phyloP scores from a whole-genome alignment of 306 rosid species.

The Mimosa pudica region DNA sequence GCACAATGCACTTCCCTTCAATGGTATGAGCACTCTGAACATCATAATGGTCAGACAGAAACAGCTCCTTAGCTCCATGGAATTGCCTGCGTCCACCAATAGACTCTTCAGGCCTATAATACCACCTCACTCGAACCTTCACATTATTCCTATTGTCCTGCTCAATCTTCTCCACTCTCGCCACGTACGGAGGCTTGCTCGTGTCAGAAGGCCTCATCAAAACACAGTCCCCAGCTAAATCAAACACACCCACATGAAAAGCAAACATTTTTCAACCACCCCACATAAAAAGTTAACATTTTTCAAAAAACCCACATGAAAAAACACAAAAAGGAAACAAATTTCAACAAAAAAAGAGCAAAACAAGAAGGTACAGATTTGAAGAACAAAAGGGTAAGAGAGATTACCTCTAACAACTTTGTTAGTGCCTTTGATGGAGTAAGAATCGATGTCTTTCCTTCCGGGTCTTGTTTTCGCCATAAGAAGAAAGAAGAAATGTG shows the following conservation, averaged over 20 bases:
- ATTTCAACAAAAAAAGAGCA: constrained; percentile 15
- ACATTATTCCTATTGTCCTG: constrained; percentile 58
- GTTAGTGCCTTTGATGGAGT: constrained; percentile 75
- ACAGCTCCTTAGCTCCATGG: constrained; percentile 84
- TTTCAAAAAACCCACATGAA: not conserved
- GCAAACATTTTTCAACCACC: constrained; percentile 9
- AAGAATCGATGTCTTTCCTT: constrained; percentile 64
- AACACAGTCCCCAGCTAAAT: constrained; percentile 71
- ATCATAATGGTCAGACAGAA: constrained; percentile 77
- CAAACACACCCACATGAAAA: constrained; percentile 30
- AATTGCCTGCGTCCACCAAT: constrained; percentile 87
- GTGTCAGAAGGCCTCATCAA: constrained; percentile 85
- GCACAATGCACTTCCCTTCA: constrained; percentile 79
- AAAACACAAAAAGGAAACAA: not conserved
- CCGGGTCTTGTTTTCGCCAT: constrained; percentile 78
- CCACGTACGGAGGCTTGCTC: constrained; percentile 77
- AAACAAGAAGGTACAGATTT: not conserved
- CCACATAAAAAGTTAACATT: constrained; percentile 4
- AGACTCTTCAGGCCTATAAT: constrained; percentile 88
- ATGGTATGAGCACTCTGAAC: constrained; percentile 85
- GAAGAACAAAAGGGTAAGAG: not conserved
- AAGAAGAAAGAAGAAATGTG: constrained; percentile 28
- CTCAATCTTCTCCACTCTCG: constrained; percentile 81
- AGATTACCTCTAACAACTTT: constrained; percentile 57
- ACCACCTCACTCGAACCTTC: constrained; percentile 80